Base-by-base conservation (phyloP, 352 stramenopile genomes). In the Lagenidium giganteum region DNA sequence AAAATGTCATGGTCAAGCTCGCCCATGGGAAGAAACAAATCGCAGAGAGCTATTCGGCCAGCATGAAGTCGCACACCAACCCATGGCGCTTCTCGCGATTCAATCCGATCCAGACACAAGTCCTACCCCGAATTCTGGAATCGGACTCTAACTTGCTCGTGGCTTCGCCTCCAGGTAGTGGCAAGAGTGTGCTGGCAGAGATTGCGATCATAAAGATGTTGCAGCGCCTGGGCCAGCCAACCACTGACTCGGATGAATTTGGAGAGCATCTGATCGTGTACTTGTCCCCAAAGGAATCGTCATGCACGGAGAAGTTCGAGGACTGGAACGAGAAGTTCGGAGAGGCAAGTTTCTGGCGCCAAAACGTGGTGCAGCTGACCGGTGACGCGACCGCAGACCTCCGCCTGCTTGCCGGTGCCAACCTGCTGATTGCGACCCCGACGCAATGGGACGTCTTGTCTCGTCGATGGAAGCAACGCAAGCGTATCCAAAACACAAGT, bases 81-180 rank as follows among this genome's bases (percentile, higher is more conserved):
- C 66, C 74, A 13, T 93, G 66, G 66, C 61, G 61, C 4, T 96
- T 98, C 42, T 79, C 82, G 22, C 79, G 93, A 41, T 98, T 99
- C 62, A 99, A 99, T 56, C 93, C 96, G 11, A 98, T 99, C 38
- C 97, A 99, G 73, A 99, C 97, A 21, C 97, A 99, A 57, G 71
- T 96, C 17, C 92, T 98, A 25, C 87, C 95, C 29, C 93, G 96
- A 34, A 68, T 99, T 14, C 84, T 98, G 42, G 96, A 99, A 57
- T 97, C 82, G 0, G 87, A 98, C 28, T 84, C 78, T 28, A 98
- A 98, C 47, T 73, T 96, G 34, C 79, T 99, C 17, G 67, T 99
- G 28, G 97, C 92, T 26, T 95, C 96, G 8, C 95, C 96, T 13
- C 87, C 93, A 20, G 96, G 96, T 28, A 97, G 86, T 36, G 96